phyloP scores from a whole-genome alignment of 2,329 filamentous ascomycete genomes.

The Xylariaceae sp. region DNA sequence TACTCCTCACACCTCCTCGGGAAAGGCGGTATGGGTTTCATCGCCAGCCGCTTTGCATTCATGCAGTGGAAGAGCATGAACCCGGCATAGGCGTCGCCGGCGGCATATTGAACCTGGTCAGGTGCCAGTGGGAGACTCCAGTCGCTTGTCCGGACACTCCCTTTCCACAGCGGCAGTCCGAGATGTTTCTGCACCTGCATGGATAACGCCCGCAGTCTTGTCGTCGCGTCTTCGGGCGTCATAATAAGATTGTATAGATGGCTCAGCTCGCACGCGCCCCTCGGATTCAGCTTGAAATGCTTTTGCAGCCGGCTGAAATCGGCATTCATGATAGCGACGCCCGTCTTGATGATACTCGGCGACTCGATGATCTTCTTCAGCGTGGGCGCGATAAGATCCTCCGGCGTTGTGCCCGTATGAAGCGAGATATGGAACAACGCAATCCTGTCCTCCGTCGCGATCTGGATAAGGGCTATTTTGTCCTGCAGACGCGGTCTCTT shows the following conservation, averaged over 20 bases:
- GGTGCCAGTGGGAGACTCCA: constrained; percentile 21
- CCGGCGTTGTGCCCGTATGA: constrained; percentile 21
- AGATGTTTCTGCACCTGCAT: constrained; percentile 22
- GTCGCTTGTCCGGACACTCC: constrained; percentile 18
- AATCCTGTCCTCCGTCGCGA: constrained; percentile 25
- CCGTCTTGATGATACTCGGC: constrained; percentile 23
- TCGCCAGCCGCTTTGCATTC: constrained; percentile 23
- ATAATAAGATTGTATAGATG: constrained; percentile 23
- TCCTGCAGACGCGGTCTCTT: constrained; percentile 14
- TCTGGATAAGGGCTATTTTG: constrained; percentile 26
- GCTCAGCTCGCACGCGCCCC: constrained; percentile 26
- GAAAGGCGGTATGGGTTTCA: constrained; percentile 20
- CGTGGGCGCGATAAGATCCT: constrained; percentile 27
- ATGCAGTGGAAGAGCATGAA: constrained; percentile 29
- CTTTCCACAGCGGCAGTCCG: constrained; percentile 25
- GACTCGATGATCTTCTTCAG: constrained; percentile 26
- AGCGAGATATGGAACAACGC: constrained; percentile 28
- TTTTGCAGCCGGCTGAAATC: constrained; percentile 22
- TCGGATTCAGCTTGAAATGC: constrained; percentile 21
- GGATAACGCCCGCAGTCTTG: constrained; percentile 16
- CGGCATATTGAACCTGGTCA: constrained; percentile 23
- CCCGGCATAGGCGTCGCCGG: constrained; percentile 26
- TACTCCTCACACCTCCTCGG: constrained; percentile 22
- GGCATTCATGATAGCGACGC: constrained; percentile 21
- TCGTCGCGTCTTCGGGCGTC: constrained; percentile 14